Evolutionary conservation across 345 rosid genomes (phyloP), one percentile per base, ranked within the genome.

Genomic region (Hypericum perforatum): DNA sequence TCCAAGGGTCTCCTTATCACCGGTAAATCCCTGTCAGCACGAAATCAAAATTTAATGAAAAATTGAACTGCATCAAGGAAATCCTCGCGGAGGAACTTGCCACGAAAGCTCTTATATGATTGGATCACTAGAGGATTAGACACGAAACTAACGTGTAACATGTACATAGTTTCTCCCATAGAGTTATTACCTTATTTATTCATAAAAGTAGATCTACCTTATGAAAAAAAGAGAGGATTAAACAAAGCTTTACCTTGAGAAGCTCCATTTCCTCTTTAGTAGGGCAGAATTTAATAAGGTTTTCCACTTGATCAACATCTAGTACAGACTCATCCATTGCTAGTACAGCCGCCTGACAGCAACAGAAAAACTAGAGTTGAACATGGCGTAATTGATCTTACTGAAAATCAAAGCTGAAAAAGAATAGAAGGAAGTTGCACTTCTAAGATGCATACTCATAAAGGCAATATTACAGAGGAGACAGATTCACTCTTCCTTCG

Each of bases 191-290:
- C n/a, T n/a, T n/a, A n/a, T n/a, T n/a, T n/a, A n/a, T n/a, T n/a
- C n/a, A n/a, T 22, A 22, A 22, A 1, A 22, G 4, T 22, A 22
- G 2, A 22, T 22, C 32, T 22, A 22, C 32, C 2, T 22, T 22
- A 22, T 22, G 2, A 22, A 22, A 22, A 22, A 22, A 41, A 46
- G 16, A 44, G 2, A 43, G 44, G 12, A 37, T 37, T 38, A 47
- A 39, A 22, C 32, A 74, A 57, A 65, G 41, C 42, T 52, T 68
- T 57, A 92, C 99, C 99, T 92, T 92, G 40, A 92, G 87, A 68
- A 70, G 81, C 68, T 92, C 99, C 95, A 89, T 89, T 80, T 94
- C 99, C 75, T 94, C 99, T 70, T 94, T 94, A 7, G 97, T 89
- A 32, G 97, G 99, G 60, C 97, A 94, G 70, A 89, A 89, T 54